These are phyloP conservation scores for Camellia japonica DNA, from an alignment of 148 eudicot species.

Conservation along the genomic window DNA sequence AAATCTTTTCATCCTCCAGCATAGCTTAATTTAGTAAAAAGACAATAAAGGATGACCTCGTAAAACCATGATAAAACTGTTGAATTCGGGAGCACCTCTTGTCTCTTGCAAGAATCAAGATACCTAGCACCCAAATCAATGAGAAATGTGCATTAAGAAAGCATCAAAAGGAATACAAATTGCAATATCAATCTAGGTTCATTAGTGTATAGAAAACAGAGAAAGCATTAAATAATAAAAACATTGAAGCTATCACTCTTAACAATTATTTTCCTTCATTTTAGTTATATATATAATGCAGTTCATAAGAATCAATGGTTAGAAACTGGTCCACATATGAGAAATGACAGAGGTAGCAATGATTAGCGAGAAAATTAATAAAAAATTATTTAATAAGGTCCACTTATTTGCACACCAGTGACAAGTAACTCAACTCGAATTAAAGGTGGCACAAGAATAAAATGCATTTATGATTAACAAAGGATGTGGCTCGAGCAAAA, in stretches of 20 bases:
- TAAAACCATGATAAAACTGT: slow-evolving; percentile 37
- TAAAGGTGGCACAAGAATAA: neutral
- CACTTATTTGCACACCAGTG: neutral
- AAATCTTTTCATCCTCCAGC: neutral
- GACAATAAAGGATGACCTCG: slow-evolving; percentile 32
- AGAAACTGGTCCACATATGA: neutral
- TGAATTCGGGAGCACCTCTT: slow-evolving; percentile 45
- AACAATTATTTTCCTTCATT: neutral
- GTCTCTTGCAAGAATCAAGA: slow-evolving; percentile 40
- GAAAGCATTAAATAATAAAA: neutral
- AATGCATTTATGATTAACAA: neutral
- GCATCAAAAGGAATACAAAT: neutral
- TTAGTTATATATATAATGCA: neutral
- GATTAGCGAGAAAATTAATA: neutral
- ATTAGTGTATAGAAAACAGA: neutral
- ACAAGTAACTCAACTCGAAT: neutral
- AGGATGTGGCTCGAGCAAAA: neutral
- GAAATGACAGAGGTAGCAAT: neutral
- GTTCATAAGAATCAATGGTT: neutral
- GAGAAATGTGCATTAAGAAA: neutral
- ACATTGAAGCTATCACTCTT: neutral
- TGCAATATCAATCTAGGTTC: neutral
- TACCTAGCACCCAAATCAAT: slow-evolving; percentile 37
- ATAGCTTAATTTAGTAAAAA: neutral
- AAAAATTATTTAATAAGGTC: neutral